These are phyloP conservation scores for Centella asiatica DNA, from an alignment of 129 eudicot species.

Conservation along the genomic window DNA sequence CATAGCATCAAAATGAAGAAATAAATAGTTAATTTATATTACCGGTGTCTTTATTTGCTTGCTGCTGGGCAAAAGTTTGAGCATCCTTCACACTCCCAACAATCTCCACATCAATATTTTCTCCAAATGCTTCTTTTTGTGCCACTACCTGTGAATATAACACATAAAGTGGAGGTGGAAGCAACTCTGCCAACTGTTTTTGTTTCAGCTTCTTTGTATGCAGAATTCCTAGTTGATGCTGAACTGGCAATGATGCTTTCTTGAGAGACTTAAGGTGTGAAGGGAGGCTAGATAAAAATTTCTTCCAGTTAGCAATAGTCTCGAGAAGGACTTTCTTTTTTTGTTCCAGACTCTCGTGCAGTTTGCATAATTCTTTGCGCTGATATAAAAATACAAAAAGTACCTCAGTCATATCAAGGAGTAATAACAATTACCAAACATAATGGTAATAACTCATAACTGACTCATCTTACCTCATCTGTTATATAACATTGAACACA, in stretches of 20 bases:
- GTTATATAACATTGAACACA: background rate
- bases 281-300: conserved; percentile 94
- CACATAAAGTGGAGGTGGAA: conserved; percentile 92
- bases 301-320: conserved; percentile 83
- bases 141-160: conserved; percentile 82
- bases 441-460: too few species aligned
- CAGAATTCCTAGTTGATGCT: conserved; percentile 75
- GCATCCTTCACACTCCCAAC: conserved; percentile 92
- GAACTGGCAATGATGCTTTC: conserved; percentile 94
- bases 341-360: conserved; percentile 61
- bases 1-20: background rate
- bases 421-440: background rate
- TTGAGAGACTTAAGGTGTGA: conserved; percentile 92
- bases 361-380: conserved; percentile 85
- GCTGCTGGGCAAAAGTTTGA: conserved; percentile 72
- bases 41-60: conserved; percentile 77
- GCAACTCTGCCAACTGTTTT: conserved; percentile 79
- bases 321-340: conserved; percentile 72
- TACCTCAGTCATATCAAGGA: background rate
- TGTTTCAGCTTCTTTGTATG: conserved; percentile 87
- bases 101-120: conserved; percentile 81
- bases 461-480: background rate
- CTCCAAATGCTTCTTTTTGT: conserved; percentile 96
- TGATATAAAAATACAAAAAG: conserved; percentile 18
- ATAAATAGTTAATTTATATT: background rate